Evolutionary conservation across 106 monocot species (phyloP), one percentile per base, ranked within the genome.

Genomic region (Phalaenopsis equestris): DNA sequence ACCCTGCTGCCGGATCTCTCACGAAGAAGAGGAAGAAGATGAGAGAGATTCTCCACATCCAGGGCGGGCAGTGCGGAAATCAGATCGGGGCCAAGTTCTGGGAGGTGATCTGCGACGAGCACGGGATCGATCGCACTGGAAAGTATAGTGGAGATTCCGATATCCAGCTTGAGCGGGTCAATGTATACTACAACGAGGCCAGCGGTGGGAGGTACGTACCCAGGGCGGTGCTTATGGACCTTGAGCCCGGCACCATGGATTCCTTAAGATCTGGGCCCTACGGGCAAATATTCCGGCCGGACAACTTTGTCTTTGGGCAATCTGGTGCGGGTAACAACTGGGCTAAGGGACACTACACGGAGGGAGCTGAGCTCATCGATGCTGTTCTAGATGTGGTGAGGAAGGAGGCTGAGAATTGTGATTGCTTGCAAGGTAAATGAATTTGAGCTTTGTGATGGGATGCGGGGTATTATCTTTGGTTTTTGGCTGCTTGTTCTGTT

Each of bases 81-180:
- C 92, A 93, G 90, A 93, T 93, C 88, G 92, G 92, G 42, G 92
- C 92, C 75, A 93, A 93, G 86, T 93, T 93, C 90, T 93, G 92
- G 92, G 92, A 93, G 81, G 92, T 92, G 78, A 86, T 92, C 64
- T 92, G 92, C 84, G 92, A 85, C 79, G 92, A 92, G 87, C 92
- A 92, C 82, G 92, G 92, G 30, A 87, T 92, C 84, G 92, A 92
- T 75, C 67, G 61, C 73, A 84, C 85, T 67, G 91, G 91, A 15
- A 85, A 85, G 67, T 91, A 91, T 89, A 46, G 36, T 52, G 91
- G 91, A 64, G 91, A 91, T 73, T 72, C 90, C 42, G 90, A 90
- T 52, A 78, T 90, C 65, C 87, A 90, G 58, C 79, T 90, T 14
- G 90, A 90, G 87, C 82, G 90, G 37, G 85, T 90, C 85, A 90